Evolutionary conservation across 495 filamentous ascomycete species (phyloP), one percentile per base, ranked within the genome.

Genomic region (Tuber borchii): DNA sequence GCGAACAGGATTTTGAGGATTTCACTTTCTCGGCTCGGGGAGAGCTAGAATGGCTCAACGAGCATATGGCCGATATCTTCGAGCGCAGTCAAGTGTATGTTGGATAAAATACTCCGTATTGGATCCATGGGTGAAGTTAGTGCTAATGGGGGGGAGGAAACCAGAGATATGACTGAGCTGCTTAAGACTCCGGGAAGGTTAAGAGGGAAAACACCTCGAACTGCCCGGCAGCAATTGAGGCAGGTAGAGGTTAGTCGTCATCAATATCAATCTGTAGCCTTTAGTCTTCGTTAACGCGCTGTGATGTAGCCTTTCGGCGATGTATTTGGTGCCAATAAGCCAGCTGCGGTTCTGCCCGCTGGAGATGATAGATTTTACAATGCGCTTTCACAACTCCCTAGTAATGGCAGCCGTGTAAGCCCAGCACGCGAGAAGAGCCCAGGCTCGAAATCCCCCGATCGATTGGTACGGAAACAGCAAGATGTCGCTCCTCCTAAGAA

Each of bases 101-200:
- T 74, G 39, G 45, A 81, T 79, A 22, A 74, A 45, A 51, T 70
- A 46, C 70, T 70, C 42, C 72, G 6, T 8, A 14, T 34, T 34
- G 10, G 43, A 42, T 22, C 39, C 40, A 51, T 20, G 17, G 22
- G 26, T 19, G 56, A 31, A 12, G 56, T 20, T 56, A 72, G 73
- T 56, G 51, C 72, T 79, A 79, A 79, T 80, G 42, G 48, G 71
- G 74, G 42, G 48, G 71, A 68, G 42, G 3, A 70, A 70, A 70
- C 74, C 79, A 94, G 92, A 71, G 94, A 94, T 83, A 90, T 98
- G 73, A 88, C 93, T 43, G 96, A 98, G 77, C 88, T 94, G 2
- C 97, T 98, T 85, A 99, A 99, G 81, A 98, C 95, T 7, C 95
- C 95, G 2, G 95, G 94, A 37, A 97, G 96, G 79, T 85, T 97